phyloP scores from a whole-genome alignment of 805 yeast species.

The Kurtzmaniella fragi region DNA sequence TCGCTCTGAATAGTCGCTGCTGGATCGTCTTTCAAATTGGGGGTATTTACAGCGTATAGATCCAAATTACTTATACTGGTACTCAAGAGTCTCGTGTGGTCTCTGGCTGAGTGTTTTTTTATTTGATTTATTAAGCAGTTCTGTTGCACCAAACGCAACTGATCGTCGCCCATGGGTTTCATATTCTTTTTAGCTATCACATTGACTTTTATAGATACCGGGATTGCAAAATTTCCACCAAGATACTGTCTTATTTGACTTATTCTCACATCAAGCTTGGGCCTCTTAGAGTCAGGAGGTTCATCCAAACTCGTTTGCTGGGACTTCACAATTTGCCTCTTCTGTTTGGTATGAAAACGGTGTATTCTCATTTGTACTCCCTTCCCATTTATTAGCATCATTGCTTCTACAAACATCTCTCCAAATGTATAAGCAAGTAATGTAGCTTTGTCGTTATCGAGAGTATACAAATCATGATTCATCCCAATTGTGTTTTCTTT shows the following conservation, averaged over 20 bases:
- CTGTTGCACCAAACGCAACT: background rate
- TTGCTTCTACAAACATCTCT: background rate
- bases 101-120: background rate
- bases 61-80: background rate
- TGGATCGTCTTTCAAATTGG: background rate
- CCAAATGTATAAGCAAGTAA: background rate
- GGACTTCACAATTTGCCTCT: no score
- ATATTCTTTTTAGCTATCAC: background rate
- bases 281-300: background rate
- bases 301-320: background rate
- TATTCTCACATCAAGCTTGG: background rate
- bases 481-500: background rate
- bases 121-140: background rate
- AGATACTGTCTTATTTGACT: background rate
- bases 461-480: background rate
- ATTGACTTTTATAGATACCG: background rate
- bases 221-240: background rate
- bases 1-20: background rate
- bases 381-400: background rate
- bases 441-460: background rate
- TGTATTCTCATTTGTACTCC: background rate
- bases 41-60: background rate
- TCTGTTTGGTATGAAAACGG: background rate
- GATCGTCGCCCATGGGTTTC: background rate
- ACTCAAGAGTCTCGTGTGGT: background rate